Evolutionary conservation across 2,329 filamentous ascomycete species (phyloP), one percentile per base, ranked within the genome.

Genomic region (Alternaria sp.): DNA sequence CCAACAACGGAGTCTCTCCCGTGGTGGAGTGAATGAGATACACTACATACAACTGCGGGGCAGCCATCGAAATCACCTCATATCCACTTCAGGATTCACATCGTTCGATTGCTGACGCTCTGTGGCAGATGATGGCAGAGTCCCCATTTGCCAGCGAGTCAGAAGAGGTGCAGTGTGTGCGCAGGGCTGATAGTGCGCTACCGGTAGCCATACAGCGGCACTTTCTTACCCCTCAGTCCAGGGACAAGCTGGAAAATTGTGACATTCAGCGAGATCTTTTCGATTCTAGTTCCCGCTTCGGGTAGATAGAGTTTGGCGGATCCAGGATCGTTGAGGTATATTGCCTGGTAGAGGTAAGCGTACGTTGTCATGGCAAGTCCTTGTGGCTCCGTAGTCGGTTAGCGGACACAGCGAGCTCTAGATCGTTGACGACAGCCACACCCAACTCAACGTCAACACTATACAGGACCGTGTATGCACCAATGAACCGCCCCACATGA

Each of bases 211-310:
- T 57, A 49, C 58, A 52, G 56, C 28, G 45, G 26, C 26, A 40
- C 28, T 46, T 47, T 46, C 11, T n/a, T 44, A 32, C 52, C 40
- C 28, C 44, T 50, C 36, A 60, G 36, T 19, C n/a, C 54, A 64
- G 47, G 52, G 26, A 57, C 59, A 46, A 12, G 58, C 43, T 52
- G 40, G 13, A 53, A 59, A 62, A 49, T 51, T 55, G 65, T 73
- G 70, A 73, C 68, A 67, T 70, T 58, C 64, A 62, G 59, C 65
- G 59, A 73, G 72, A 77, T 76, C 68, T 71, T 52, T 70, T 67
- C 67, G 70, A 73, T 76, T 61, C 68, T 77, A 78, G 75, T 58
- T 75, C 73, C 75, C 75, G 74, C 63, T 61, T 73, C 68, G 69
- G 70, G 50, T 73, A 77, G 74, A 75, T 76, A 72, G 58, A 74